Percentiles rank a stretch among this genome's conserved stretches.
These are phyloP conservation scores for Kodamaea neixiangensis DNA, from an alignment of 805 yeast species.

Conservation along the genomic window DNA sequence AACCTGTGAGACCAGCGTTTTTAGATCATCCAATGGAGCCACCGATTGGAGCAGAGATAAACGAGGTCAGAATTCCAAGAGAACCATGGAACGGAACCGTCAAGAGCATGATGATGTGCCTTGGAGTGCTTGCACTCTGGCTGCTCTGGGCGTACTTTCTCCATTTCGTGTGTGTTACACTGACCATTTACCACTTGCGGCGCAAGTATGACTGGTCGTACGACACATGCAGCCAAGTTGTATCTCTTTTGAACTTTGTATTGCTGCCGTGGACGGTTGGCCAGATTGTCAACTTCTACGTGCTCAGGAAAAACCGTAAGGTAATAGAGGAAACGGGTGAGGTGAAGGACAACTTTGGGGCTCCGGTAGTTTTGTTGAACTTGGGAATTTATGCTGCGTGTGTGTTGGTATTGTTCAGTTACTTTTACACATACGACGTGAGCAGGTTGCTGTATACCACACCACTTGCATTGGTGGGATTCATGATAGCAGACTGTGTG, in stretches of 20 bases:
- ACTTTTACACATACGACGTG: not conserved
- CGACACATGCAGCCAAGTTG: not conserved
- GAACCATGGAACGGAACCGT: not conserved
- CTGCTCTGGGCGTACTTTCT: not conserved
- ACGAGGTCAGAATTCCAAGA: not conserved
- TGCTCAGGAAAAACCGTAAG: not conserved
- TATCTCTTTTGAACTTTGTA: not conserved
- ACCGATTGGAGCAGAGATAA: not conserved
- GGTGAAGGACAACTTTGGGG: conserved; percentile 2
- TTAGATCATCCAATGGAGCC: not conserved
- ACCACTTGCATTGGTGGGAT: conserved; percentile 3
- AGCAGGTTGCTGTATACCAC: not conserved
- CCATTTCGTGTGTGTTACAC: not conserved
- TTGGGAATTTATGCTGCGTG: not conserved
- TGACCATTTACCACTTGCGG: not conserved
- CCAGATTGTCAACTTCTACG: conserved; percentile 1
- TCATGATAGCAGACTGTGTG: not conserved
- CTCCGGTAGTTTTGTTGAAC: not conserved
- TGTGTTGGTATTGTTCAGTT: not conserved
- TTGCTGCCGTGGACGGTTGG: conserved; percentile 4
- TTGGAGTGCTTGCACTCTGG: not conserved
- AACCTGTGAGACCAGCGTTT: not conserved
- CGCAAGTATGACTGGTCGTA: not conserved
- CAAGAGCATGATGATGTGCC: not conserved
- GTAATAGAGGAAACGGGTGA: conserved; percentile 3